Conservation (phyloP, 352 stramenopile species). For the Globisporangium middletonii region DNA sequence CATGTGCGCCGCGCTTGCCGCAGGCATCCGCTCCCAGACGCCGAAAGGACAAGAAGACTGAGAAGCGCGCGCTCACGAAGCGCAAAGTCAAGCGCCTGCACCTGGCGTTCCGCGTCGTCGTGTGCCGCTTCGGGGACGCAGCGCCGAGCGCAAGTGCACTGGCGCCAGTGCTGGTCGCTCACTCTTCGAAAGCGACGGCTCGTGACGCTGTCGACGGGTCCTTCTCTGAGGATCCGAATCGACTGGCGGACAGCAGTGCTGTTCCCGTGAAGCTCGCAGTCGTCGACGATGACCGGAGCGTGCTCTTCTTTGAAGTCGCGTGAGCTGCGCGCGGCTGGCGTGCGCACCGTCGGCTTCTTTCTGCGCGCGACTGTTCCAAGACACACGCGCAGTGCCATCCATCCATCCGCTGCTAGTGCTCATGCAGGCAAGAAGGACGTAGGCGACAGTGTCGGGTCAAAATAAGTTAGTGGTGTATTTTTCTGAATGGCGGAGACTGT, state of each 20-base stretch:
- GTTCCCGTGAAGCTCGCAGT: slow-evolving; percentile 63
- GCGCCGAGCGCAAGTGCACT: slow-evolving; percentile 19
- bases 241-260: background rate
- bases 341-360: background rate
- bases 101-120: slow-evolving; percentile 50
- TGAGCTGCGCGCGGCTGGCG: slow-evolving; percentile 2
- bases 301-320: slow-evolving; percentile 58
- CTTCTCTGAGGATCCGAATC: too few species aligned
- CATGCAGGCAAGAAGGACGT: too few species aligned
- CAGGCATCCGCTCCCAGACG: background rate
- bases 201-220: background rate
- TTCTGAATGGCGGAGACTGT: too few species aligned
- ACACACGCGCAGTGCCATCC: too few species aligned
- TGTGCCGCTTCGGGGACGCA: slow-evolving; percentile 38
- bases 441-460: too few species aligned
- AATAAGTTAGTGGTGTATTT: too few species aligned
- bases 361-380: too few species aligned
- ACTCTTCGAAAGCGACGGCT: background rate
- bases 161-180: slow-evolving; percentile 10
- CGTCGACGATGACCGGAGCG: slow-evolving; percentile 40
- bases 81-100: slow-evolving; percentile 35
- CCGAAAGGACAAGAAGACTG: slow-evolving; percentile 10
- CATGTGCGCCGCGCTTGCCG: background rate
- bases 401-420: too few species aligned
- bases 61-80: slow-evolving; percentile 16